Base-by-base conservation (phyloP, 306 rosid species). In the Dalbergia cultrata region DNA sequence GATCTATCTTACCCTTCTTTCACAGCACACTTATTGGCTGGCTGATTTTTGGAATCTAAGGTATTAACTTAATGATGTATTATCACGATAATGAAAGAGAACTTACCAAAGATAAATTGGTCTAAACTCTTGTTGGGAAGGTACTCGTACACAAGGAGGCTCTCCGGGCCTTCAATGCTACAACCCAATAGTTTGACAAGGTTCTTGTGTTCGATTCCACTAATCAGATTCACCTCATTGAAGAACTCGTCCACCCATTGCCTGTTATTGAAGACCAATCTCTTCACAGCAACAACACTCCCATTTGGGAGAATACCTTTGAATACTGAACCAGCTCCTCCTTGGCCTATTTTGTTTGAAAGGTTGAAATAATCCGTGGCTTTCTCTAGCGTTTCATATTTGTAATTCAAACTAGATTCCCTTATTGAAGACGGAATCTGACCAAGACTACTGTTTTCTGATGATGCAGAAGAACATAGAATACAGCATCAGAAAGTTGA, bases 91-190 rank as follows among this genome's bases (percentile, higher is more conserved):
- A 79, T 61, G 78, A 75, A 78, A 18, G 35, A 67, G 62, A 44
- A 26, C 62, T 70, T 89, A 94, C 98, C 97, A 34, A 89, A 94
- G 75, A 94, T 78, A 84, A 89, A 90, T 39, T 84, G 94, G 82
- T 94, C 94, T 11, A 94, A 93, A 85, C 97, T 90, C 76, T 81
- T 81, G 72, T 94, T 94, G 19, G 85, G 88, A 19, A 85, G 70
- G 77, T 89, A 92, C 81, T 94, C 98, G 22, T 89, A 94, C 35
- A 94, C 97, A 56, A 94, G 90, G 71, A 94, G 88, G 61, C 98
- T 94, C 90, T 94, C 98, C 6, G 98, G 98, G 43, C 98, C 98
- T 90, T 94, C 98, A 54, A 94, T 92, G 89, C 97, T 94, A 60
- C 98, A 94, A 21, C 98, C 98, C 81, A 94, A 80, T 77, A 94